Conservation (phyloP, 345 rosid genomes). For the Acer campestre region DNA sequence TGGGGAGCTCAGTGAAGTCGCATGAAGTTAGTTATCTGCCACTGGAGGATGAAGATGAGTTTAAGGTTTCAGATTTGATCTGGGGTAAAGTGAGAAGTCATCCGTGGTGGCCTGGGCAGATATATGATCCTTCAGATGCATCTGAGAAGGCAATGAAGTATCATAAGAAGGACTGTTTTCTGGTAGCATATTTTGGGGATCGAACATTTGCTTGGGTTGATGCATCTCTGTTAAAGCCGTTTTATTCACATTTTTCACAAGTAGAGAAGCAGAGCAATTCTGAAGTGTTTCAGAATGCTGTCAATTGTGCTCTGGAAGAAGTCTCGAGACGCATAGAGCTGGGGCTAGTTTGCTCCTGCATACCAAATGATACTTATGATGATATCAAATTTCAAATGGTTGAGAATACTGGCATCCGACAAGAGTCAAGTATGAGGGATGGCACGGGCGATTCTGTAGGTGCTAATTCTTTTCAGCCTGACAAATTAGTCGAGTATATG, state of each 20-base stretch:
- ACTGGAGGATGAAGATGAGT: conserved; percentile 44
- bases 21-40: conserved; percentile 46
- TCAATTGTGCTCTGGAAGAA: conserved; percentile 67
- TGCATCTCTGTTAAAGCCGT: conserved; percentile 57
- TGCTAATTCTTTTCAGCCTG: conserved; percentile 46
- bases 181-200: conserved; percentile 81
- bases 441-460: conserved; percentile 29
- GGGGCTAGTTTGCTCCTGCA: conserved; percentile 62
- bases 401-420: conserved; percentile 58
- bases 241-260: conserved; percentile 53
- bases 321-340: conserved; percentile 55
- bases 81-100: conserved; percentile 86
- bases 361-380: conserved; percentile 39
- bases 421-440: conserved; percentile 41
- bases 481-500: conserved; percentile 47
- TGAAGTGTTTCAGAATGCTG: conserved; percentile 62
- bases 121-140: conserved; percentile 66
- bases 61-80: conserved; percentile 59
- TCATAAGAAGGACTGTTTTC: conserved; percentile 60
- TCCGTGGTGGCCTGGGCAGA: conserved; percentile 93
- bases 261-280: conserved; percentile 60
- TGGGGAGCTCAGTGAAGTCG: conserved; percentile 28
- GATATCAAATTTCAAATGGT: conserved; percentile 47
- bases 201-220: conserved; percentile 81
- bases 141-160: conserved; percentile 62